phyloP scores from a whole-genome alignment of 2,329 filamentous ascomycete genomes.

The Aspergillus niger region DNA sequence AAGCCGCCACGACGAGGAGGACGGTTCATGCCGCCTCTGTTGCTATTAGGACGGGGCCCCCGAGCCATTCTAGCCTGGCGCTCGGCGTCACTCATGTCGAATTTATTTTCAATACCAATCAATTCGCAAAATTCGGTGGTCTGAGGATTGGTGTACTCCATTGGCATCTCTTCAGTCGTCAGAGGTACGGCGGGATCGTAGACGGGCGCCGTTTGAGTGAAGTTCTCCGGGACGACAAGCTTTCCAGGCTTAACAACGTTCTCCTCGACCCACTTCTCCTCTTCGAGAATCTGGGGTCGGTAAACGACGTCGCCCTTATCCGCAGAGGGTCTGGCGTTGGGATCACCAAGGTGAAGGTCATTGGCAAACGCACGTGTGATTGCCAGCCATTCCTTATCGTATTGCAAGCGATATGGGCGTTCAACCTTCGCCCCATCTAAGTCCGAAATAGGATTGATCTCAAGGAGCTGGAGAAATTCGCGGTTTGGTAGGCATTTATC shows the following conservation, averaged over 20 bases:
- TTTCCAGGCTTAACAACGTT: conserved; percentile 66
- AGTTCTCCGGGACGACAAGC: conserved; percentile 75
- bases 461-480: conserved; percentile 78
- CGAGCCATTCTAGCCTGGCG: conserved; percentile 58
- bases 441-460: conserved; percentile 56
- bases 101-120: conserved; percentile 74
- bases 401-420: conserved; percentile 65
- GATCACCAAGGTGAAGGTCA: conserved; percentile 65
- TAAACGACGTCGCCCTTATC: conserved; percentile 73
- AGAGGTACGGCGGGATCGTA: conserved; percentile 63
- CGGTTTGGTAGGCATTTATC: conserved; percentile 85
- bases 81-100: conserved; percentile 72
- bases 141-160: conserved; percentile 85
- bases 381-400: conserved; percentile 94
- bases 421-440: conserved; percentile 23
- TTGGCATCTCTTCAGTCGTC: conserved; percentile 63
- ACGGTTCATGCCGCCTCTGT: conserved; percentile 15
- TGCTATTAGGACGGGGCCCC: conserved; percentile 54
- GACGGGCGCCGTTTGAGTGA: conserved; percentile 71
- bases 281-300: conserved; percentile 64
- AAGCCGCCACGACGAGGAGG: conserved; percentile 22
- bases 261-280: conserved; percentile 78
- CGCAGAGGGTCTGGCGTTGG: conserved; percentile 53
- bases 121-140: conserved; percentile 79
- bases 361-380: conserved; percentile 81